Evolutionary conservation across 2,329 filamentous ascomycete genomes (phyloP), one percentile per base, ranked within the genome.

Genomic region (Curvularia sp.): DNA sequence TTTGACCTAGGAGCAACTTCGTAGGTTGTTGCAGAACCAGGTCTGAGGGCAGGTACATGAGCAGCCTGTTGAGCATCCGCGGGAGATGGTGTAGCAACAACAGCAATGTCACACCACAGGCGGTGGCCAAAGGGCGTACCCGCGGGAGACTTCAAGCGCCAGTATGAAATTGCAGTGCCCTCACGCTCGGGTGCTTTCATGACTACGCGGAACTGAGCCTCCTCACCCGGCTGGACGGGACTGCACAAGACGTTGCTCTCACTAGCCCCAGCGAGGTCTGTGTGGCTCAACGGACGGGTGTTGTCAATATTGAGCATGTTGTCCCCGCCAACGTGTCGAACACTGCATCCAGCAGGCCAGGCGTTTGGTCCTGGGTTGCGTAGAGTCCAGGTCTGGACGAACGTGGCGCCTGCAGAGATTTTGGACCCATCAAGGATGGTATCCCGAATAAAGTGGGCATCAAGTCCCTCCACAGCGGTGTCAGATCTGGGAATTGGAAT

Each of bases 241-340:
- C 84, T 82, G 60, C 87, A 85, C 75, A 92, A 87, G 55, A 90
- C 84, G 51, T 92, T 95, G 74, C 91, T 96, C 81, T 95, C 90
- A 54, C 88, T 91, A 52, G 93, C 92, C 32, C 87, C 87, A 36
- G 88, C 85, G 57, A 97, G 87, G 67, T 93, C 88, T 38, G 85
- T 84, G 55, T 92, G 87, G 66, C 89, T 91, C n/a, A 90, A 88
- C 23, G 93, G 91, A 70, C 90, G 90, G 61, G 84, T 85, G 50
- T 90, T 87, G 76, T 97, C 91, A 53, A 97, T 85, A 66, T 93
- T 90, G 69, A 96, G 92, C 95, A 99, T 98, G 79, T 94, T 93
- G 77, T 98, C 94, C 49, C 95, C 95, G 57, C 94, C 93, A 58
- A 96, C 90, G 72, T 93, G 97, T 78, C 91, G 92, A 68, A 98